These are phyloP conservation scores for Coniferiporia sulphurascens DNA, from an alignment of 1,284 basidiomycete genomes.

Conservation along the genomic window DNA sequence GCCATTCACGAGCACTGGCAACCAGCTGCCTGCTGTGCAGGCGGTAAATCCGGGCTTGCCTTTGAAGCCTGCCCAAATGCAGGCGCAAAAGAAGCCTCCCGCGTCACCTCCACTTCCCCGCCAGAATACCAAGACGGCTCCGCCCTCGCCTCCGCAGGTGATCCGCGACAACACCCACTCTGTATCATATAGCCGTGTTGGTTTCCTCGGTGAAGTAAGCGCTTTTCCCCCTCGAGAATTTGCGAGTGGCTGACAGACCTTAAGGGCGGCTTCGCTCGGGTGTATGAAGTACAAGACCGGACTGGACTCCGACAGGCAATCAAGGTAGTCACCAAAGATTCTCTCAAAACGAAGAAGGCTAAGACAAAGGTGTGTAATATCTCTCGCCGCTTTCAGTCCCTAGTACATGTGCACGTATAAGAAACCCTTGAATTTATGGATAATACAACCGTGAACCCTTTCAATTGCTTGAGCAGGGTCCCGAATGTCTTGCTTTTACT, in stretches of 20 bases:
- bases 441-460: too few relatives aligned
- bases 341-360: conserved; percentile 85
- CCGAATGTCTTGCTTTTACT: too few relatives aligned
- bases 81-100: conserved; percentile 29
- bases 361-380: conserved; percentile 73
- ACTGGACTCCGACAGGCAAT: conserved; percentile 68
- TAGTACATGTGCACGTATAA: neutral
- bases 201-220: conserved; percentile 83
- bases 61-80: neutral
- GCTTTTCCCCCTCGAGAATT: neutral
- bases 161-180: conserved; percentile 64
- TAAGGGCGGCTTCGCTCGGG: conserved; percentile 87
- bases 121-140: conserved; percentile 76
- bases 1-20: conserved; percentile 16
- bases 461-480: too few relatives aligned
- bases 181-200: conserved; percentile 62
- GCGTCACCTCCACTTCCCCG: conserved; percentile 62
- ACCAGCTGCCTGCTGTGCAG: conserved; percentile 11
- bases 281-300: conserved; percentile 81
- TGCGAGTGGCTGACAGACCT: conserved; percentile 14
- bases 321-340: conserved; percentile 82
- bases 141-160: conserved; percentile 75
- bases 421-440: too few relatives aligned
- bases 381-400: neutral
- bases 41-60: neutral